Conservation (phyloP, 306 rosid species). For the Citrullus amarus region DNA sequence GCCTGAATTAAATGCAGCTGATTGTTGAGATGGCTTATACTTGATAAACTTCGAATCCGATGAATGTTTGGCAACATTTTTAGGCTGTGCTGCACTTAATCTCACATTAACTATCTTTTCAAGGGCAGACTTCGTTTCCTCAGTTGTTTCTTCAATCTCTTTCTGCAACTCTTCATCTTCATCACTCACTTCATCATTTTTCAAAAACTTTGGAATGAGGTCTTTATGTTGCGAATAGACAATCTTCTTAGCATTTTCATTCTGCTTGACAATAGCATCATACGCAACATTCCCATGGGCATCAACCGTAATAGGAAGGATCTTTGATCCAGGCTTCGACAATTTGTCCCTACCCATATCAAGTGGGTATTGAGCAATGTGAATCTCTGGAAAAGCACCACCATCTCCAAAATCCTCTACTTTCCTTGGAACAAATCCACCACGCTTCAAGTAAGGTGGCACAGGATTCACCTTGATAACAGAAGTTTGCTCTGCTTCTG, state of each 20-base stretch:
- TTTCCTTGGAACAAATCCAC: constrained; percentile 69
- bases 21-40: constrained; percentile 80
- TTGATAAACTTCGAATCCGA: constrained; percentile 61
- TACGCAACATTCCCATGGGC: constrained; percentile 70
- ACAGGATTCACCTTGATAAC: constrained; percentile 36
- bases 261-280: constrained; percentile 78
- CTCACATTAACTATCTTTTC: constrained; percentile 82
- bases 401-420: constrained; percentile 84
- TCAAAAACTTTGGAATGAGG: constrained; percentile 49
- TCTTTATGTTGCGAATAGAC: constrained; percentile 72
- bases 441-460: constrained; percentile 63
- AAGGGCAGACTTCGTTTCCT: constrained; percentile 70
- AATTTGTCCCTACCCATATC: constrained; percentile 65
- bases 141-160: constrained; percentile 63
- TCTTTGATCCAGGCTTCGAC: constrained; percentile 39
- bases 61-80: constrained; percentile 59
- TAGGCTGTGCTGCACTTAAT: constrained; percentile 74
- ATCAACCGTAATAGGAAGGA: constrained; percentile 69
- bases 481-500: constrained; percentile 46
- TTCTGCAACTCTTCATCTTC: constrained; percentile 47
- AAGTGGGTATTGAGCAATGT: constrained; percentile 77
- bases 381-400: constrained; percentile 86
- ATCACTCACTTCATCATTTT: constrained; percentile 25
- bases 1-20: constrained; percentile 71
- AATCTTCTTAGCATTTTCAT: constrained; percentile 63